Evolutionary conservation across 2,329 filamentous ascomycete species (phyloP), one percentile per base, ranked within the genome.

Genomic region (Exophiala mesophila): DNA sequence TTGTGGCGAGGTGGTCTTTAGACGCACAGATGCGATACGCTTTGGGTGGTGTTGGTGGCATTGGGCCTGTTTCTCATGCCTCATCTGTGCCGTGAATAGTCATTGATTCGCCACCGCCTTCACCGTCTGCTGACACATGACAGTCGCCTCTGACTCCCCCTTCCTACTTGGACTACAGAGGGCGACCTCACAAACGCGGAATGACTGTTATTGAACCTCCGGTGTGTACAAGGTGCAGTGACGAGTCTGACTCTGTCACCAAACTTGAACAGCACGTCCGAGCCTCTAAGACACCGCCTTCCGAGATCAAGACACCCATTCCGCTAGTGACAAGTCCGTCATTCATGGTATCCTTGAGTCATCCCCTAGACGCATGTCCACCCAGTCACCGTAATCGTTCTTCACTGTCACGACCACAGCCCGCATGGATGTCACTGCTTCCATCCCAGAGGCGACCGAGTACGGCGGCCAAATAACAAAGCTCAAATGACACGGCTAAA

Each of bases 1-100:
- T 5, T 59, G 57, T 39, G 53, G 57, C 15, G 47, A 53, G 21
- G 20, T 46, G 10, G 50, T 58, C 17, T 48, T 41, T 26, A 32
- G 57, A 5, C 47, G 41, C 18, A 55, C 55, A 4, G 56, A 59
- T 36, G 45, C 50, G 2, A 55, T 59, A 7, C 44, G 44, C 17
- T 59, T 57, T 39, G 57, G 56, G 8, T 59, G 56, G 57, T 58
- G 54, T 31, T 59, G 47, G 56, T 59, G 57, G 57, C 57, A 59
- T 49, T 59, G 56, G 55, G 45, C 47, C 10, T 59, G 56, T 45
- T 53, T 58, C 13, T 47, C 45, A n/a, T 59, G 57, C 36, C 32
- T 59, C 33, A 39, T 59, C 3, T 59, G 57, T 34, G 47, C 52
- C 15, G 57, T 57, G 35, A 23, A 47, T 45, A 12, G 16, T 19